phyloP scores from a whole-genome alignment of 192 early-diverging fungal species.

The Chytriomyces confervae region DNA sequence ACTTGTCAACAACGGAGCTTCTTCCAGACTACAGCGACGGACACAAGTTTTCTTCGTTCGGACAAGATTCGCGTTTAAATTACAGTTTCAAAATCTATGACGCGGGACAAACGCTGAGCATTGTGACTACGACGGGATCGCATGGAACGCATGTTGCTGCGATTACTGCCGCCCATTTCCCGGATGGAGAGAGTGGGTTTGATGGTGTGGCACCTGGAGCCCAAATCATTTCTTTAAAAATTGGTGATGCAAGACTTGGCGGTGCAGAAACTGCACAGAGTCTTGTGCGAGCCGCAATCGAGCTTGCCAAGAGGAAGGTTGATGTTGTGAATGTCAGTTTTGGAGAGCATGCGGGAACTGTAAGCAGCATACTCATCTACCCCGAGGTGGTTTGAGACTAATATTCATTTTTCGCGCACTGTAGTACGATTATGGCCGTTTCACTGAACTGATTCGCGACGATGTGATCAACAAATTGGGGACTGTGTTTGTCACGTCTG shows the following conservation, averaged over 20 bases:
- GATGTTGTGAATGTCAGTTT: slow-evolving; percentile 53
- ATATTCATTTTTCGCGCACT: neutral
- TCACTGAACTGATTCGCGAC: slow-evolving; percentile 75
- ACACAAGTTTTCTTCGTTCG: slow-evolving; percentile 72
- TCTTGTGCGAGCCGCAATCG: slow-evolving; percentile 80
- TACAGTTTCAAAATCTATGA: slow-evolving; percentile 96
- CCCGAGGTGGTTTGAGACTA: neutral
- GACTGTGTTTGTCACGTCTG: slow-evolving; percentile 85
- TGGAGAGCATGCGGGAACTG: slow-evolving; percentile 12
- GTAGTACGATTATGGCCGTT: slow-evolving; percentile 72
- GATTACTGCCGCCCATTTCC: slow-evolving; percentile 67
- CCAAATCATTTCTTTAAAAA: slow-evolving; percentile 90
- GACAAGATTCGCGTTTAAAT: slow-evolving; percentile 78
- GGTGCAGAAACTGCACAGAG: slow-evolving; percentile 83
- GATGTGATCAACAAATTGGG: slow-evolving; percentile 83
- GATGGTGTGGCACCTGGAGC: slow-evolving; percentile 96
- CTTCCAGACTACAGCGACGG: slow-evolving; percentile 79
- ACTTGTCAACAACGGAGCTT: slow-evolving; percentile 55
- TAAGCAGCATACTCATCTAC: neutral
- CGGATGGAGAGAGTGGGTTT: slow-evolving; percentile 52
- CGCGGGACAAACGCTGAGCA: slow-evolving; percentile 61
- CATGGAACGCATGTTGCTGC: slow-evolving; percentile 95
- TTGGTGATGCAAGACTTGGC: slow-evolving; percentile 78
- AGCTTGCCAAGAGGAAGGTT: slow-evolving; percentile 48
- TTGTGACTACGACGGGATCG: slow-evolving; percentile 78